These are phyloP conservation scores for Talaromyces sp. DNA, from an alignment of 2,329 filamentous ascomycete genomes.

Conservation along the genomic window DNA sequence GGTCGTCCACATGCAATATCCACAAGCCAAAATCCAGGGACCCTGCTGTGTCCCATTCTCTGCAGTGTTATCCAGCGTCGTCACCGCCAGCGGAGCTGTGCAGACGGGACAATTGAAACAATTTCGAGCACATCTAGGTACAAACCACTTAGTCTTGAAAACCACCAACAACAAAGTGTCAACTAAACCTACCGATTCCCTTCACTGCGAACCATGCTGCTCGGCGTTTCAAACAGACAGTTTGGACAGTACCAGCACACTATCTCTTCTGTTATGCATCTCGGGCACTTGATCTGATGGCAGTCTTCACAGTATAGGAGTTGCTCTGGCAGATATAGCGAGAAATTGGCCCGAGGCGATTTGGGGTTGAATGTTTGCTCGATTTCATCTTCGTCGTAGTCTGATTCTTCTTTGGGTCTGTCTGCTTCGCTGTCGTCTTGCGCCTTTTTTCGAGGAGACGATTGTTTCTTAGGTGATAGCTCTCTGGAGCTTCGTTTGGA, in stretches of 20 bases:
- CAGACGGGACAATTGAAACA: slow-evolving; percentile 95
- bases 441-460: slow-evolving; percentile 15
- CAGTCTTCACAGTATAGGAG: slow-evolving; percentile 97
- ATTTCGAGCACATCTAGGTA: slow-evolving; percentile 73
- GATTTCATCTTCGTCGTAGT: slow-evolving; percentile 55
- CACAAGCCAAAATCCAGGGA: slow-evolving; percentile 76
- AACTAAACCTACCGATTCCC: slow-evolving; percentile 65
- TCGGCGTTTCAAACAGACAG: slow-evolving; percentile 93
- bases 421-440: slow-evolving; percentile 15
- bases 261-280: slow-evolving; percentile 89
- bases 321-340: slow-evolving; percentile 86
- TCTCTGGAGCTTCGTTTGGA: slow-evolving; percentile 32
- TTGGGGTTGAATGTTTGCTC: slow-evolving; percentile 74
- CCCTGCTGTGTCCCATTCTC: slow-evolving; percentile 40
- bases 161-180: neutral
- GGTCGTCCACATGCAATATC: slow-evolving; percentile 90
- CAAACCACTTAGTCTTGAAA: slow-evolving; percentile 12
- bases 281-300: slow-evolving; percentile 87
- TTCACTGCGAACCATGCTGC: slow-evolving; percentile 84
- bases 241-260: slow-evolving; percentile 93
- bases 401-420: slow-evolving; percentile 27
- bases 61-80: slow-evolving; percentile 57
- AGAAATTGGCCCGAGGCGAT: slow-evolving; percentile 79
- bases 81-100: slow-evolving; percentile 71
- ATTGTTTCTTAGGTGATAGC: slow-evolving; percentile 25